Evolutionary conservation across 2,329 filamentous ascomycete species (phyloP), one percentile per base, ranked within the genome.

Genomic region (Penicillium concentricum): DNA sequence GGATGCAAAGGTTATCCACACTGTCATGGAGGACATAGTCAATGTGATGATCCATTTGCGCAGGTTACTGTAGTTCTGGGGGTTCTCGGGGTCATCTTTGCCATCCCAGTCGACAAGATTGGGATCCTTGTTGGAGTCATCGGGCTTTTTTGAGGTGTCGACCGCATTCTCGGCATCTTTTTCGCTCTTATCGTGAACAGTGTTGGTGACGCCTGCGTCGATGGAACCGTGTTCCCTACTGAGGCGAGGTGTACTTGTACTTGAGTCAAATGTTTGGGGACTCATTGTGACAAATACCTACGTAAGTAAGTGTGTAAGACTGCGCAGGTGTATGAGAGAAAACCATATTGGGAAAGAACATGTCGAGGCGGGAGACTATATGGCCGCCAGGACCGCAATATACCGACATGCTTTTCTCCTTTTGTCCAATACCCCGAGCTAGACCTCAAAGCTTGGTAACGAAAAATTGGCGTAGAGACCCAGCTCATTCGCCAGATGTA

Each of bases 1-100:
- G 42, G 72, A 77, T 12, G 78, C 72, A 48, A 82, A 82, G 0
- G 79, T 81, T 42, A 80, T 74, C 61, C 70, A 75, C 53, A 82
- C 74, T 0, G 78, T 79, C 67, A 81, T 73, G 2, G 68, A 37
- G 2, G 74, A 76, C 49, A 79, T 69, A 1, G 71, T 61, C 30
- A 76, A 62, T 0, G 79, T 81, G 37, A 77, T 73, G 7, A 68
- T 51, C 75, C 76, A 81, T 67, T 78, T 81, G 28, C 60, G 60
- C 3, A 22, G 6, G 0, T 22, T 44, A 5, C 56, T 50, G 35
- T 59, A 63, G 46, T 72, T 72, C 51, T 70, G 70, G 2, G 70
- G 69, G 30, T 72, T 69, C 24, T 65, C 66, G 2, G 64, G 67
- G 45, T 72, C 69, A 41, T 70, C 58, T 5, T 64, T 64, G 1